phyloP scores from a whole-genome alignment of 2,329 filamentous ascomycete species.

The Colletotrichum theobromicola region DNA sequence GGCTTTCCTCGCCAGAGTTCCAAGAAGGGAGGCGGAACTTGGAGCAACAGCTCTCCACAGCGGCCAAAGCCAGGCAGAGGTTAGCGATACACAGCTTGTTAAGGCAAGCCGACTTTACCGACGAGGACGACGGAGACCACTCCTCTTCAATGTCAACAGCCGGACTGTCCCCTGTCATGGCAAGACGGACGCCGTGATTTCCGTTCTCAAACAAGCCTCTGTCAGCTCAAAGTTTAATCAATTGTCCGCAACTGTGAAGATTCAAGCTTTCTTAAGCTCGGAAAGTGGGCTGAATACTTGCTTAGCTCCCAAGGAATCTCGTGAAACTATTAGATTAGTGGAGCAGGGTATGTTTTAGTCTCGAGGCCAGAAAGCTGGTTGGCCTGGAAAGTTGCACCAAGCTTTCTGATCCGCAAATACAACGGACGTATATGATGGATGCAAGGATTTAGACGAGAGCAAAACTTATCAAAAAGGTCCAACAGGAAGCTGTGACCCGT shows the following conservation, averaged over 20 bases:
- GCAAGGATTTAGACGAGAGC: neutral
- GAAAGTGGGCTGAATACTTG: neutral
- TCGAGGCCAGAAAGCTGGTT: neutral
- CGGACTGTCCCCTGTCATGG: neutral
- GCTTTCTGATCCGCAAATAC: neutral
- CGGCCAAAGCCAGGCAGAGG: slow-evolving; percentile 25
- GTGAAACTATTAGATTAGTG: neutral
- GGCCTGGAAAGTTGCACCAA: neutral
- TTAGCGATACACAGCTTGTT: slow-evolving; percentile 34
- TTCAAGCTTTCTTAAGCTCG: neutral
- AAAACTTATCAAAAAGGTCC: neutral
- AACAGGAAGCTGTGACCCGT: neutral
- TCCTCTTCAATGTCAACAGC: neutral
- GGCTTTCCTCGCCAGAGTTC: slow-evolving; percentile 19
- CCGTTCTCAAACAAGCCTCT: neutral
- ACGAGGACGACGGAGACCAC: slow-evolving; percentile 26
- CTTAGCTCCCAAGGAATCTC: neutral
- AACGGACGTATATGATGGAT: neutral
- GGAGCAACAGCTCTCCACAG: slow-evolving; percentile 22
- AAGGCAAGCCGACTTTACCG: slow-evolving; percentile 28
- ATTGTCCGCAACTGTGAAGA: neutral
- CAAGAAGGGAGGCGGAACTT: neutral
- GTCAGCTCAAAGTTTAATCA: neutral
- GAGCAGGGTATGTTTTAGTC: neutral
- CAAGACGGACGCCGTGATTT: neutral